Conservation (phyloP, 768 basidiomycete species). For the Sutorius australiensis region DNA sequence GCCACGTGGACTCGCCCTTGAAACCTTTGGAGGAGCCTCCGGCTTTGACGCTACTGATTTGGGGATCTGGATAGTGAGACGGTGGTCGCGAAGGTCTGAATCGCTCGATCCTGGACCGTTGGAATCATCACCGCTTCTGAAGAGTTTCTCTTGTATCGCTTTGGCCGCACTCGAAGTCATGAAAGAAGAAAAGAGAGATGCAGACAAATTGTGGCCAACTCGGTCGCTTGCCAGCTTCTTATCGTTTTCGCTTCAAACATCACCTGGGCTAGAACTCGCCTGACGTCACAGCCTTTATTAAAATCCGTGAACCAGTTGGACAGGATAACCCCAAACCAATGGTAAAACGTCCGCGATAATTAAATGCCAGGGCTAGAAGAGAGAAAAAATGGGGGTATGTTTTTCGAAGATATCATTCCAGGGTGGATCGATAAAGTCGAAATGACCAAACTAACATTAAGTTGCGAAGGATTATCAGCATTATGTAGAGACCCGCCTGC, state of each 20-base stretch:
- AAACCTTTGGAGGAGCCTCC: constrained; percentile 42
- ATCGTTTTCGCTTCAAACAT: neutral
- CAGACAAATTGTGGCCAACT: constrained; percentile 1
- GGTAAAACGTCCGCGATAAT: neutral
- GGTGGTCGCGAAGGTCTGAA: constrained; percentile 28
- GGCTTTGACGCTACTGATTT: constrained; percentile 37
- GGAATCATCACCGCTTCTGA: constrained; percentile 41
- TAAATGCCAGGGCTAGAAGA: neutral
- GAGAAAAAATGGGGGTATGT: constrained; percentile 20
- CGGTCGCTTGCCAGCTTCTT: constrained; percentile 10
- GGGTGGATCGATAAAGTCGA: constrained; percentile 7
- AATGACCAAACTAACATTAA: constrained; percentile 16
- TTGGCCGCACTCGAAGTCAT: constrained; percentile 49
- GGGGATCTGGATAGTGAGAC: constrained; percentile 71
- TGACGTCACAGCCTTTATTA: constrained; percentile 20
- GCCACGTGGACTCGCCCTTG: constrained; percentile 35
- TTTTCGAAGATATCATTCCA: constrained; percentile 15
- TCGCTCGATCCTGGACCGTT: constrained; percentile 19
- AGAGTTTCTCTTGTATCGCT: constrained; percentile 72
- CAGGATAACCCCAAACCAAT: neutral
- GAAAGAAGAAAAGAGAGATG: constrained; percentile 4
- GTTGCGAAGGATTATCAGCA: constrained; percentile 7
- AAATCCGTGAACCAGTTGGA: constrained; percentile 6
- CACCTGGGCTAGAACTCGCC: constrained; percentile 5
- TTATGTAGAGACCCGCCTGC: constrained; percentile 30